A percentile compares a stretch with the other conserved stretches of the same genome.
Evolutionary conservation across 768 basidiomycete species (phyloP).

Genomic region (Boletus reticuloceps): DNA sequence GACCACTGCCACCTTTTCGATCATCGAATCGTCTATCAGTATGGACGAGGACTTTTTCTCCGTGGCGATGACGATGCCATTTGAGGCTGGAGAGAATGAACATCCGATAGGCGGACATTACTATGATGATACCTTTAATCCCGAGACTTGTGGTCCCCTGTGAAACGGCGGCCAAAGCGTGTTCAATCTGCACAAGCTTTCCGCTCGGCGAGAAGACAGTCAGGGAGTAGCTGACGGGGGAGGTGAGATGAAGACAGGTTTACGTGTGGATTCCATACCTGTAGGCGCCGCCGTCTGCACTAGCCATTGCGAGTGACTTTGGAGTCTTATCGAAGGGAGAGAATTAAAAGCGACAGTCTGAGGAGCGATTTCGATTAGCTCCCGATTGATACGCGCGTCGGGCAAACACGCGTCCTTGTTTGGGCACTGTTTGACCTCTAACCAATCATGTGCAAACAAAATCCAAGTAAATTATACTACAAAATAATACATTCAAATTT

Average conservation of each 20-base stretch:
- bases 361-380: slow-evolving; percentile 17
- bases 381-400: slow-evolving; percentile 25
- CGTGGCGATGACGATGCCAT: slow-evolving; percentile 98
- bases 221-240: slow-evolving; percentile 79
- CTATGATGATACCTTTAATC: slow-evolving; percentile 76
- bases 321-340: neutral
- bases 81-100: slow-evolving; percentile 66
- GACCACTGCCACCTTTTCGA: slow-evolving; percentile 95
- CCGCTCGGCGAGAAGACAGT: slow-evolving; percentile 99
- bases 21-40: slow-evolving; percentile 95
- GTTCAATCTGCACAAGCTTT: slow-evolving; percentile 99
- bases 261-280: slow-evolving; percentile 41
- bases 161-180: slow-evolving; percentile 94
- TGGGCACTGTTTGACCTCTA: slow-evolving; percentile 16
- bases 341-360: slow-evolving; percentile 21
- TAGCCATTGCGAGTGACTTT: slow-evolving; percentile 55
- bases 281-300: slow-evolving; percentile 79
- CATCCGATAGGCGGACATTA: slow-evolving; percentile 25
- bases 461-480: no score
- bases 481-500: neutral
- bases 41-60: slow-evolving; percentile 99
- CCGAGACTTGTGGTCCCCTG: slow-evolving; percentile 96
- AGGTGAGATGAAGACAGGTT: slow-evolving; percentile 21
- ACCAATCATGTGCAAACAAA: slow-evolving; percentile 21
- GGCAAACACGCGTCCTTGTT: slow-evolving; percentile 28